Evolutionary conservation across 2,329 filamentous ascomycete species (phyloP).

Genomic region (Colletotrichum paranaense): DNA sequence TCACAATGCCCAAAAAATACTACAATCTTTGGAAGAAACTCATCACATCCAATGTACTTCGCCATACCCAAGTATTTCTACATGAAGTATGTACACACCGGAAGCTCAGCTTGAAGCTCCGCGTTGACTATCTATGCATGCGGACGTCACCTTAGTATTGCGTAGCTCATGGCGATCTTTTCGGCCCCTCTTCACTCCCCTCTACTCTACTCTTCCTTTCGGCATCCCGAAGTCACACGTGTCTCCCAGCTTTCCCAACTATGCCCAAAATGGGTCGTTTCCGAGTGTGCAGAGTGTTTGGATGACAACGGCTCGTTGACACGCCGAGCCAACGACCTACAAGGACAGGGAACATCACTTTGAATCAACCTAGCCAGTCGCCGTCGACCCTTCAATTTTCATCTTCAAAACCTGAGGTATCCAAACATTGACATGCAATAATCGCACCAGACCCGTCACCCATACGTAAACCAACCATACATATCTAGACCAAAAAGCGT

Average conservation of each 20-base stretch:
- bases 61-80: background rate
- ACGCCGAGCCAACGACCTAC: slow-evolving; percentile 12
- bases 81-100: background rate
- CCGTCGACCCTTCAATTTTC: background rate
- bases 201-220: background rate
- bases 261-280: slow-evolving; percentile 14
- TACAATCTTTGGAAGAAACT: no score
- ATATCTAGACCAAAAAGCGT: background rate
- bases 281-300: slow-evolving; percentile 16
- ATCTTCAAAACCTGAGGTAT: background rate
- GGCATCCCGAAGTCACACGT: slow-evolving; percentile 3
- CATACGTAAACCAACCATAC: background rate
- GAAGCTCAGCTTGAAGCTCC: background rate
- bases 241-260: background rate
- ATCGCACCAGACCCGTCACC: background rate
- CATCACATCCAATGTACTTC: background rate
- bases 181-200: background rate
- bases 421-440: background rate
- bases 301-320: slow-evolving; percentile 15
- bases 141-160: slow-evolving; percentile 5
- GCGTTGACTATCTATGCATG: background rate
- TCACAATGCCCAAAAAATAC: no score
- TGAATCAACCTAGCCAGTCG: background rate
- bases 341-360: background rate
- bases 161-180: slow-evolving; percentile 12